Evolutionary conservation across 257 asterid species (phyloP), one percentile per base, ranked within the genome.

Genomic region (Striga asiatica): DNA sequence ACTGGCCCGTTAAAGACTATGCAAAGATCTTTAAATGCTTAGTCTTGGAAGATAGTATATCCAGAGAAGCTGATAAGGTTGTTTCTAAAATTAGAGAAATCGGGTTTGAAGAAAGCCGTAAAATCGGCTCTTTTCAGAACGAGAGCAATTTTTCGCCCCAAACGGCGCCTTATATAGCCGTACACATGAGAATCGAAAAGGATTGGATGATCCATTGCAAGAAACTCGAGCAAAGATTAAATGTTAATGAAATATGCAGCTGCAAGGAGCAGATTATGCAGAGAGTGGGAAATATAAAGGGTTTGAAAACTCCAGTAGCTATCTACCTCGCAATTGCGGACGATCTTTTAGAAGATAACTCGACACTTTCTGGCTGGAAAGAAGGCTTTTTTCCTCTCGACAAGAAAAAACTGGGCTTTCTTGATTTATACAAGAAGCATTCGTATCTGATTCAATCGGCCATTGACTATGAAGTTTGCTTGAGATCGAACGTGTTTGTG

Each of bases 171-270:
- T 91, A 76, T 50, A 66, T 84, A 7, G 92, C 96, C 8, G 95
- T 91, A 41, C 98, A 91, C 73, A 86, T 83, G 98, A 91, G 98
- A 71, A 84, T 91, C 11, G 98, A 86, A 59, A 91, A 75, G 51
- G 98, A 91, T 51, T 91, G 98, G 98, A 84, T 78, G 89, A 86
- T 91, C 60, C 98, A 91, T 55, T 91, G 98, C 73, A 84, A 80
- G 72, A 91, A 91, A 45, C 66, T 76, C 42, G 96, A 89, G 77
- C 88, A 76, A 51, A 75, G 94, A 61, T 55, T 67, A 25, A 86
- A 83, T 17, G 47, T 74, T 54, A 65, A 65, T 24, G 92, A 83
- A 59, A 84, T 91, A 10, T 91, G 98, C 41, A 83, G 98, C 54
- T 76, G 89, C 39, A 86, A 81, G 61, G 82, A 76, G 46, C 79